Conservation (phyloP, 2,329 filamentous ascomycete genomes). For the Epichloe elymi region DNA sequence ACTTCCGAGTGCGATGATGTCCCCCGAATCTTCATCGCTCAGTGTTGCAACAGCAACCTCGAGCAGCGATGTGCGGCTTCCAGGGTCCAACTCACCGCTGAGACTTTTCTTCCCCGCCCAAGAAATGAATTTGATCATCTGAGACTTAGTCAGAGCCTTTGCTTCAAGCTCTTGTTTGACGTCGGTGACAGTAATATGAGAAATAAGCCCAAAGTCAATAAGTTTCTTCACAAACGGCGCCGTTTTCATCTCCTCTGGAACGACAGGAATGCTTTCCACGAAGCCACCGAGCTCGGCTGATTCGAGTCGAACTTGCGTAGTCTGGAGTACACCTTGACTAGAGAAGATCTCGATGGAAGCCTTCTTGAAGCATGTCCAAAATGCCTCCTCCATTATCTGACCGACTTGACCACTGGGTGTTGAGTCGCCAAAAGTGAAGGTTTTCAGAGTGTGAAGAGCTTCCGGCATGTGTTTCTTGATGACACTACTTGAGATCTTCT, state of each 20-base stretch:
- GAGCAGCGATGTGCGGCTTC: slow-evolving; percentile 56
- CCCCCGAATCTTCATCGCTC: slow-evolving; percentile 50
- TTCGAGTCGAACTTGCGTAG: slow-evolving; percentile 66
- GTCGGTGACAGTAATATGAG: slow-evolving; percentile 74
- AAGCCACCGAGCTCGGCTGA: slow-evolving; percentile 56
- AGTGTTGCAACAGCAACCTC: slow-evolving; percentile 67
- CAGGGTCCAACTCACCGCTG: slow-evolving; percentile 56
- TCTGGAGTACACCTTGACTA: slow-evolving; percentile 75
- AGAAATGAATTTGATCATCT: slow-evolving; percentile 69
- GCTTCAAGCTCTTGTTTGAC: slow-evolving; percentile 72
- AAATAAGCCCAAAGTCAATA: slow-evolving; percentile 74
- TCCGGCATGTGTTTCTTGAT: slow-evolving; percentile 60
- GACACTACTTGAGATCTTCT: slow-evolving; percentile 47
- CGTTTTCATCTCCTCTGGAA: slow-evolving; percentile 63
- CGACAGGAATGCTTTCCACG: slow-evolving; percentile 74
- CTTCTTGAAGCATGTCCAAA: slow-evolving; percentile 82
- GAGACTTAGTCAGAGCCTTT: slow-evolving; percentile 65
- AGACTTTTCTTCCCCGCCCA: slow-evolving; percentile 68
- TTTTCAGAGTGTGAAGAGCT: slow-evolving; percentile 70
- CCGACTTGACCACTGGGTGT: slow-evolving; percentile 78
- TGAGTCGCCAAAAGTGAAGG: slow-evolving; percentile 80
- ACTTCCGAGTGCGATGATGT: slow-evolving; percentile 62
- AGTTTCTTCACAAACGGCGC: slow-evolving; percentile 69
- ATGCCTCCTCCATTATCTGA: slow-evolving; percentile 81
- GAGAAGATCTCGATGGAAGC: slow-evolving; percentile 80